Evolutionary conservation across 345 rosid species (phyloP), one percentile per base, ranked within the genome.

Genomic region (Eucalyptus shirleyi): DNA sequence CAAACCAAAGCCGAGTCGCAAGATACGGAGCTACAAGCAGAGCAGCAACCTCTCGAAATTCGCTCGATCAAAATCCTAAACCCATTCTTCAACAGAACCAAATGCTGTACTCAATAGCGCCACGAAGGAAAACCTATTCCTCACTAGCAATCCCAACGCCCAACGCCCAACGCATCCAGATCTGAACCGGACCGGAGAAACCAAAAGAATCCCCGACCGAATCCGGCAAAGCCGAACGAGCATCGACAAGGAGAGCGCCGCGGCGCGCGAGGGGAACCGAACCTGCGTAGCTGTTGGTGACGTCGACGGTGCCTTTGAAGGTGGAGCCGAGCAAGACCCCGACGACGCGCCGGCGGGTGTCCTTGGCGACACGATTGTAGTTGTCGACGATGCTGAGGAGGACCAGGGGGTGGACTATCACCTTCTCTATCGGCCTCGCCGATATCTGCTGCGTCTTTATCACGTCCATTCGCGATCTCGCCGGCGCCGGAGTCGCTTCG

Each of bases 201-300:
- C n/a, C 50, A 85, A 24, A 37, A 50, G 10, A 21, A 81, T 67
- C 60, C 18, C 30, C 88, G 19, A 55, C 87, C n/a, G 21, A 40
- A 69, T 12, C 69, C 50, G 50, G 51, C 56, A 23, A 83, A 16
- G 86, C 16, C 7, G 50, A 55, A 86, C 4, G 67, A 55, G 86
- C 44, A 15, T 24, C 15, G 72, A 37, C 12, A 32, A 6, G 16
- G 34, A 56, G 62, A 16, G 10, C 28, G 12, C 34, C 13, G 37
- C 42, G 7, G 23, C 26, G 49, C 9, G 59, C 26, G 26, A 53
- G 26, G 59, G 62, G 30, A 26, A 56, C 62, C 14, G 28, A 21
- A 97, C 99, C 99, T 91, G 99, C 98, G 85, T 96, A 97, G 95
- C 98, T 96, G 92, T 96, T 97, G 89, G 99, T 95, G 91, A 95